These are phyloP conservation scores for Paraleonurus japonicus DNA, from an alignment of 257 asterid genomes.

Conservation along the genomic window DNA sequence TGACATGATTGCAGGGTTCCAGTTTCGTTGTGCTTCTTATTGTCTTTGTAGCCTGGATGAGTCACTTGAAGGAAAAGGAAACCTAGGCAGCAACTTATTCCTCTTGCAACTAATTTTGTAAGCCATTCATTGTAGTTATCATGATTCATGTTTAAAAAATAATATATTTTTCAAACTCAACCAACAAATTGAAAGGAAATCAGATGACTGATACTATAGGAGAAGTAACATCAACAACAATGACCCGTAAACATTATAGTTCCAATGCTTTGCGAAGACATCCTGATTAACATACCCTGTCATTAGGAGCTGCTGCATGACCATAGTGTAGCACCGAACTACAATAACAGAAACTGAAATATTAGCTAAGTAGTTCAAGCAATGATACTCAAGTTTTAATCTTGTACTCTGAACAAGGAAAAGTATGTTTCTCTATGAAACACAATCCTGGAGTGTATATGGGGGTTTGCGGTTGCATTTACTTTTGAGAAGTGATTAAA, in stretches of 20 bases:
- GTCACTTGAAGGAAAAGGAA: background rate
- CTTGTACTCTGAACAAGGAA: constrained; percentile 1
- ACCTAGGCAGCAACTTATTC: constrained; percentile 3
- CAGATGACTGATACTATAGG: background rate
- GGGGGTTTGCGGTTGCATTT: background rate
- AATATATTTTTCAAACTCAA: constrained; percentile 13
- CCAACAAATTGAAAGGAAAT: constrained; percentile 7
- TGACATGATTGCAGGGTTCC: background rate
- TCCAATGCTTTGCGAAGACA: constrained; percentile 17
- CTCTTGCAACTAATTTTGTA: background rate
- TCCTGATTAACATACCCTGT: constrained; percentile 56
- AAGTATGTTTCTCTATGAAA: background rate
- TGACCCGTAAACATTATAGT: background rate
- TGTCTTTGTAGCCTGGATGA: constrained; percentile 1
- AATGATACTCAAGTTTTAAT: constrained; percentile 20
- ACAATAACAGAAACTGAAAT: constrained; percentile 25
- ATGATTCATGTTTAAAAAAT: background rate
- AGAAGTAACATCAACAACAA: background rate
- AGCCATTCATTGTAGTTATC: background rate
- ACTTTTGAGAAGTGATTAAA: background rate
- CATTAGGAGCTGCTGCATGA: constrained; percentile 99
- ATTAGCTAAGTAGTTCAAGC: constrained; percentile 31
- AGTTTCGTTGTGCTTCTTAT: background rate
- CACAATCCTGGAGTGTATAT: background rate
- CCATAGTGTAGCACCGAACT: constrained; percentile 98